Evolutionary conservation across 139 green algal genomes (phyloP), one percentile per base, ranked within the genome.

Genomic region (Astrephomene gubernaculifera): DNA sequence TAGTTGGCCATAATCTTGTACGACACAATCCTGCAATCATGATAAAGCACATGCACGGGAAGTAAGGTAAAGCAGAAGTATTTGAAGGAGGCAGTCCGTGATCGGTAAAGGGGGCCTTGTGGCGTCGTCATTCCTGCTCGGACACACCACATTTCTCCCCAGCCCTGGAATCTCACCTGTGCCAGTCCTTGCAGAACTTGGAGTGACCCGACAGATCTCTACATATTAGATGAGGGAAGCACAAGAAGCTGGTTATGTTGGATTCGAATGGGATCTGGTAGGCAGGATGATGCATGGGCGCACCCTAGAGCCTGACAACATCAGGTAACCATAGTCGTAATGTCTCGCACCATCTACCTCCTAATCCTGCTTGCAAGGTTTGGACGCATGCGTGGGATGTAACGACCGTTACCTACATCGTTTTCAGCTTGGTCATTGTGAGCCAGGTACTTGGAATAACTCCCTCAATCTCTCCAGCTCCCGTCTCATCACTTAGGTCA

Each of bases 141-240:
- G 19, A 41, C n/a, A 17, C 9, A 39, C 31, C n/a, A 41, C 21
- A 24, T 44, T 41, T 12, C 64, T 43, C 9, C 9, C 7, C 64
- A 24, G 17, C 9, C 27, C 49, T 57, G 12, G 49, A 12, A 57
- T 17, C 70, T 39, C 44, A 78, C 70, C 70, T 57, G 57, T 87
- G 82, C 82, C 82, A 87, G 33, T 87, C 82, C 27, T 68, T 70
- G 82, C 82, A 87, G 82, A 87, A 82, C 38, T 88, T 87, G 22
- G 70, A 52, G 38, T 87, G 82, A 7, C 82, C 82, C 14, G 69
- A 53, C 70, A 87, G 21, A 39, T 87, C 65, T 8, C 81, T 86
- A 63, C 31, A 57, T 25, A 57, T 12, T 57, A 17, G 17, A 17
- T 12, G 12, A 25, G 17, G 49, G 14, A 12, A 25, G 14, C 49